Base-by-base conservation (phyloP, 2,329 filamentous ascomycete genomes). In the Ceratocystis diversiconidia region DNA sequence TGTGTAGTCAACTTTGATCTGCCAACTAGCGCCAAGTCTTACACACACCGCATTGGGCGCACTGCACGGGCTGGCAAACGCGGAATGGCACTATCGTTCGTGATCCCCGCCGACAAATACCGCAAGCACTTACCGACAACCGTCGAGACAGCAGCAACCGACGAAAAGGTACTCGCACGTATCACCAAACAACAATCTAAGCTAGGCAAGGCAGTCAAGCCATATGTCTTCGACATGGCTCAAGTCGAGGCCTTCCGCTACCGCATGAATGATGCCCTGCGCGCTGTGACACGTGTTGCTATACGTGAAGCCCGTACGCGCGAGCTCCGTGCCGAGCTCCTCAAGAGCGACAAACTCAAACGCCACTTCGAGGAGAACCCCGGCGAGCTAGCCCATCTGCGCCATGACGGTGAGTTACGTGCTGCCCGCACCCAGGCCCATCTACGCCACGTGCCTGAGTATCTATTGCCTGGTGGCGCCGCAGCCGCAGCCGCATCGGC, bases 281-380 rank as follows among this genome's bases (percentile, higher is more conserved):
- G 92, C 69, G 87, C 91, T 0, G 91, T 99, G 1, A 99, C 94
- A 8, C 85, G 89, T 67, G 88, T 95, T 30, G 89, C 92, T 0
- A 85, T 99, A 57, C 88, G 92, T 69, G 92, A 96, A 78, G 92
- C 94, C 2, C 84, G 94, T 62, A 89, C 90, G 8, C 84, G 89
- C 67, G 92, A 99, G 76, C 81, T 99, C 66, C 84, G 90, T 64
- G 86, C 92, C 73, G 94, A 97, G 74, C 80, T 99, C 12, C 80
- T 96, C 71, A 95, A 95, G 77, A 92, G 88, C 69, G 92, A 97
- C 73, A 96, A 96, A 76, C 79, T 99, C 65, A 92, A 94, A 76
- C 83, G 91, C 73, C 90, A 97, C 78, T 99, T 97, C 72, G 94
- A 97, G 73, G 94, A 99, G 75, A 96, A 99, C 74, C 94, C 94